phyloP scores from a whole-genome alignment of 306 rosid species.

The Gynostemma pentaphyllum region DNA sequence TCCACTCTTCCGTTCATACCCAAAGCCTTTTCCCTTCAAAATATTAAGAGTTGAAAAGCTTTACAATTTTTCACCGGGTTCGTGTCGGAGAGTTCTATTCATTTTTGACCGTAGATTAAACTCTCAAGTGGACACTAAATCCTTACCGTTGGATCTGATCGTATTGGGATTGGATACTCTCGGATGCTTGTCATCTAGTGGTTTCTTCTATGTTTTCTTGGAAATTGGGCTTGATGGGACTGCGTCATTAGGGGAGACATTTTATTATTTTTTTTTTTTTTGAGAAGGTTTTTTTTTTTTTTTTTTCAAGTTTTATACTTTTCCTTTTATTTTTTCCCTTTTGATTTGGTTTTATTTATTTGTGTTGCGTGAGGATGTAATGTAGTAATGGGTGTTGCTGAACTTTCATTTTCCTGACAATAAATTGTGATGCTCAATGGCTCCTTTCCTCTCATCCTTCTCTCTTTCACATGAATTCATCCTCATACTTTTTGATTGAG shows the following conservation, averaged over 20 bases:
- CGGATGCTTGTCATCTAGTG: neutral
- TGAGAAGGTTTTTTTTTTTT: neutral
- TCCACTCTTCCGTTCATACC: neutral
- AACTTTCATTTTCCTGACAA: slow-evolving; percentile 6
- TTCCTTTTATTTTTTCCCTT: neutral
- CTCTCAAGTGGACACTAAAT: neutral
- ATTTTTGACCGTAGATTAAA: slow-evolving; percentile 16
- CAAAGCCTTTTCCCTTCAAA: too few relatives aligned
- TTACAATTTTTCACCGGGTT: too few relatives aligned
- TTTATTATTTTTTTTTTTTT: neutral
- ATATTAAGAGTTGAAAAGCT: too few relatives aligned
- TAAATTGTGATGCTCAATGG: slow-evolving; percentile 1
- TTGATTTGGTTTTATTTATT: neutral
- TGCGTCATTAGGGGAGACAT: slow-evolving; percentile 42
- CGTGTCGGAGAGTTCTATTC: neutral
- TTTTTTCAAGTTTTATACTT: neutral
- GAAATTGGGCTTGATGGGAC: slow-evolving; percentile 29
- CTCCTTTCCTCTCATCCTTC: neutral
- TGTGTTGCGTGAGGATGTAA: slow-evolving; percentile 2
- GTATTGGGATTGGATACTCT: slow-evolving; percentile 9
- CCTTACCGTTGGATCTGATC: slow-evolving; percentile 24
- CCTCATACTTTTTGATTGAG: neutral
- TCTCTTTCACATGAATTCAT: neutral
- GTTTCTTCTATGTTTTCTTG: slow-evolving; percentile 15
- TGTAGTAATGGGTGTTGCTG: too few relatives aligned